A percentile compares a stretch with the other conserved stretches of the same genome.
Evolutionary conservation across 768 basidiomycete species (phyloP).

Genomic region (Pleurotus djamor): DNA sequence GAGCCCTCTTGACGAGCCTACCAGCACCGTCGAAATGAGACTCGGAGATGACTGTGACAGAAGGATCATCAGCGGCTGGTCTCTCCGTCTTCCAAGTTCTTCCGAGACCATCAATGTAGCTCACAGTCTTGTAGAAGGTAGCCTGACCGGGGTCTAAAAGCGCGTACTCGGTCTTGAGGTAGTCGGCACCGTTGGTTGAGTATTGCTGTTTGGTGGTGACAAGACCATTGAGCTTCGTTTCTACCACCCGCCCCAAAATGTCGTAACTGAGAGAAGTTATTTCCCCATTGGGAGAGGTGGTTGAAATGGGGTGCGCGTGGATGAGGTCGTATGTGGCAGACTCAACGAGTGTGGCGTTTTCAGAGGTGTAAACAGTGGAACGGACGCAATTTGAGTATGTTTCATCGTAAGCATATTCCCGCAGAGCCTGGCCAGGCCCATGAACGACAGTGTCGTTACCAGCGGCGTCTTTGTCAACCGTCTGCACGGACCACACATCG

Average conservation of each 20-base stretch:
- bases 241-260: background rate
- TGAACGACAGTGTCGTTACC: background rate
- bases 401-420: background rate
- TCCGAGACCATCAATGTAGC: background rate
- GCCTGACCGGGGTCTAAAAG: background rate
- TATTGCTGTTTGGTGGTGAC: background rate
- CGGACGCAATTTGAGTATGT: background rate
- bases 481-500: background rate
- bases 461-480: background rate
- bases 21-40: background rate
- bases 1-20: background rate
- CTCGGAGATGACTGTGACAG: background rate
- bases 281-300: conserved; percentile 1
- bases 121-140: background rate
- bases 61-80: background rate
- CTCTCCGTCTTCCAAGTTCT: background rate
- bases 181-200: background rate
- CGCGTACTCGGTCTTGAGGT: background rate
- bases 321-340: background rate
- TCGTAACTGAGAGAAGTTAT: conserved; percentile 1
- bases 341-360: background rate
- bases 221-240: background rate
- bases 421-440: background rate
- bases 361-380: background rate
- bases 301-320: background rate